Percentiles rank a stretch among this genome's conserved stretches.
Evolutionary conservation across 345 rosid genomes (phyloP).

Genomic region (Excoecaria agallocha): DNA sequence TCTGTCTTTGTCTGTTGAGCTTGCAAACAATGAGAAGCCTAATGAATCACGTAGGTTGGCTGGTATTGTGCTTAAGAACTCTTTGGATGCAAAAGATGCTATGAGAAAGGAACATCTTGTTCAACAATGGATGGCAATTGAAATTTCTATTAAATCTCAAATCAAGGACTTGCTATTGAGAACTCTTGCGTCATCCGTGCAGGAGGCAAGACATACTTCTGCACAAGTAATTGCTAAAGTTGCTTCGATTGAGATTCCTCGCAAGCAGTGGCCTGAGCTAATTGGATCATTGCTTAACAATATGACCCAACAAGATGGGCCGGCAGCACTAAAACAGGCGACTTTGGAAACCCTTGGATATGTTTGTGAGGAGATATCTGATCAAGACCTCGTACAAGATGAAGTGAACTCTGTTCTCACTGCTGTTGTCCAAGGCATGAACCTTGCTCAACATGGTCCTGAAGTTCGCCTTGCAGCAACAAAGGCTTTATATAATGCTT

Average conservation of each 20-base stretch:
- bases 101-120: constrained; percentile 59
- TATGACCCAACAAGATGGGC: constrained; percentile 67
- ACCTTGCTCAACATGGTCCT: constrained; percentile 57
- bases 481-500: constrained; percentile 72
- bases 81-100: constrained; percentile 83
- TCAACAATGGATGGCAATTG: constrained; percentile 72
- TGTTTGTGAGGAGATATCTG: constrained; percentile 89
- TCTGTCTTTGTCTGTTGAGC: constrained; percentile 74
- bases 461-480: constrained; percentile 91
- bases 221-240: constrained; percentile 92
- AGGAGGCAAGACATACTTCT: constrained; percentile 82
- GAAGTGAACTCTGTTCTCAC: constrained; percentile 92
- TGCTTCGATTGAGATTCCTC: constrained; percentile 87
- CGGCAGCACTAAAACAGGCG: constrained; percentile 70
- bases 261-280: constrained; percentile 89
- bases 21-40: constrained; percentile 74
- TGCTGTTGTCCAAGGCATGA: constrained; percentile 98
- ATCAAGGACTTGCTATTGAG: constrained; percentile 67
- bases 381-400: constrained; percentile 78
- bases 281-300: constrained; percentile 62
- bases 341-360: constrained; percentile 88
- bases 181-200: constrained; percentile 64
- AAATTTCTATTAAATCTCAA: constrained; percentile 62
- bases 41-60: constrained; percentile 79
- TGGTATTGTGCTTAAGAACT: constrained; percentile 89